phyloP scores from a whole-genome alignment of 208 protist species.

The Endotrypanum monterogeii region DNA sequence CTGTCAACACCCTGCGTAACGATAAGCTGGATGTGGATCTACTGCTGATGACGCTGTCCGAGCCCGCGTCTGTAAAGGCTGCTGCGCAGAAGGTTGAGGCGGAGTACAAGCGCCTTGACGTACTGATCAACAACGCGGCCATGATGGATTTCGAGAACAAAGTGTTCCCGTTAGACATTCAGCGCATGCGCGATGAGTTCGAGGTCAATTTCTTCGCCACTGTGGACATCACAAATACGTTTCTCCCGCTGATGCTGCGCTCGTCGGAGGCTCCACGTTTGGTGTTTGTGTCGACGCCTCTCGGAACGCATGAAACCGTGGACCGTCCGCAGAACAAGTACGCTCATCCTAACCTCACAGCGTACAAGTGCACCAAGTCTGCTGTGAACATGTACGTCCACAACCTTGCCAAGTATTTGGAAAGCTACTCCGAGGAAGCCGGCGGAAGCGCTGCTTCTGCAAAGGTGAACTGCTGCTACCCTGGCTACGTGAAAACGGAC shows the following conservation, averaged over 20 bases:
- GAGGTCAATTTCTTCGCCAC: conserved; percentile 75
- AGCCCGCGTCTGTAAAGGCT: conserved; percentile 47
- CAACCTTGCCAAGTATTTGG: conserved; percentile 73
- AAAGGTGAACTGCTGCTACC: conserved; percentile 78
- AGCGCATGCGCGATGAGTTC: conserved; percentile 46
- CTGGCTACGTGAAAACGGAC: conserved; percentile 81
- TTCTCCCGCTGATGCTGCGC: conserved; percentile 60
- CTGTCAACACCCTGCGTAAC: conserved; percentile 40
- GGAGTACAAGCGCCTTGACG: conserved; percentile 57
- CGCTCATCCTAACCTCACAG: conserved; percentile 31
- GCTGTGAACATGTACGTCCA: conserved; percentile 85
- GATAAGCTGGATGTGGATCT: conserved; percentile 53
- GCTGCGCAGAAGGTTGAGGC: conserved; percentile 49
- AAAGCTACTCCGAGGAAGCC: conserved; percentile 42
- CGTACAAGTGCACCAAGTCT: conserved; percentile 76
- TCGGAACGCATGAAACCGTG: conserved; percentile 60
- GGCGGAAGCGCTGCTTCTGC: conserved; percentile 54
- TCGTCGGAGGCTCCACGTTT: conserved; percentile 64
- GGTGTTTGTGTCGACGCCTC: conserved; percentile 75
- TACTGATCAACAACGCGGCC: conserved; percentile 83
- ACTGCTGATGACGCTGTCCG: conserved; percentile 53
- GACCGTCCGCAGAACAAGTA: conserved; percentile 59
- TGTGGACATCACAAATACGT: conserved; percentile 71
- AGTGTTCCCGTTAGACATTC: conserved; percentile 52
- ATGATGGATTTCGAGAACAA: conserved; percentile 44